Conservation (phyloP, 495 filamentous ascomycete genomes). For the Sporormia fimetaria region DNA sequence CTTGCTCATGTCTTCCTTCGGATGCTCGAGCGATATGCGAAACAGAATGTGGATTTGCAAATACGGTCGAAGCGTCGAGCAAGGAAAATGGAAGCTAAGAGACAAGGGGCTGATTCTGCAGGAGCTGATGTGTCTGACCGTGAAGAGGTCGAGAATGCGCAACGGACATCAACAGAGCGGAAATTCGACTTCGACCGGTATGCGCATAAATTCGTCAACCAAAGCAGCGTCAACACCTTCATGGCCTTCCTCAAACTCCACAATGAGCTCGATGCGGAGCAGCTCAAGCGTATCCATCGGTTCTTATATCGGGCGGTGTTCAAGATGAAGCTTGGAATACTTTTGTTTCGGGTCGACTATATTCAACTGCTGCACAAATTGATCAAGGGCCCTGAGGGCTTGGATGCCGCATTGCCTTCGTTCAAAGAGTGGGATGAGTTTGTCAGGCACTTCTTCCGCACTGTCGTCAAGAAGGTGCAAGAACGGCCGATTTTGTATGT, state of each 20-base stretch:
- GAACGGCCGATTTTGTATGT: slow-evolving; percentile 72
- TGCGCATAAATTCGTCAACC: slow-evolving; percentile 63
- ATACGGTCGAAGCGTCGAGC: slow-evolving; percentile 65
- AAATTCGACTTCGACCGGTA: slow-evolving; percentile 93
- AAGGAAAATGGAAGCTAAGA: slow-evolving; percentile 44
- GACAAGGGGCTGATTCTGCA: slow-evolving; percentile 17
- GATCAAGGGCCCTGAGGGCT: slow-evolving; percentile 77
- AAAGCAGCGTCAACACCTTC: slow-evolving; percentile 82
- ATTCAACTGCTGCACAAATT: slow-evolving; percentile 78
- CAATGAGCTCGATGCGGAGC: slow-evolving; percentile 62
- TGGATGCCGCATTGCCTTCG: slow-evolving; percentile 50
- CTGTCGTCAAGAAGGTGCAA: slow-evolving; percentile 67
- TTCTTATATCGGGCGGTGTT: slow-evolving; percentile 93
- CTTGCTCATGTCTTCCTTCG: slow-evolving; percentile 82
- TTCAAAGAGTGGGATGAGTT: slow-evolving; percentile 91
- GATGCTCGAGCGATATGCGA: slow-evolving; percentile 86
- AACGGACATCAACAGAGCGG: slow-evolving; percentile 61
- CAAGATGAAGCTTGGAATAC: slow-evolving; percentile 78
- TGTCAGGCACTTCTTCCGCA: slow-evolving; percentile 49
- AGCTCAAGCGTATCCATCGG: slow-evolving; percentile 86
- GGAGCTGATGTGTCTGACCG: slow-evolving; percentile 43
- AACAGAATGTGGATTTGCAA: slow-evolving; percentile 87
- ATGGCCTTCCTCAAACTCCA: slow-evolving; percentile 70
- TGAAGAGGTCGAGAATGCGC: slow-evolving; percentile 60
- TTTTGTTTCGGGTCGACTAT: slow-evolving; percentile 85